Conservation (phyloP, 768 basidiomycete genomes). For the Rhodosporidiobolus odoratus region DNA sequence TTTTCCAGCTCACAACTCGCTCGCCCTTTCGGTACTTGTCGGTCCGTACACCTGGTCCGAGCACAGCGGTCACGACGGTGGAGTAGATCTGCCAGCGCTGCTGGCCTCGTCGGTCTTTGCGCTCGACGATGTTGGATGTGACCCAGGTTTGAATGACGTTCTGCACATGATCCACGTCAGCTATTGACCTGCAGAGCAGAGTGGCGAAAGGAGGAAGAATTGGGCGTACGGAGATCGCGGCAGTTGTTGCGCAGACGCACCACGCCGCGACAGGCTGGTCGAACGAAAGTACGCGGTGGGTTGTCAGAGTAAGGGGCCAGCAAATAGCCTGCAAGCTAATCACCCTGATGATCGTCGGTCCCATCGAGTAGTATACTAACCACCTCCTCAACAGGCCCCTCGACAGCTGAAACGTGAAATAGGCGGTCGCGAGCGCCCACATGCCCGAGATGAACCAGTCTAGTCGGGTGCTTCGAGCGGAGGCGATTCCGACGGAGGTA, state of each 20-base stretch:
- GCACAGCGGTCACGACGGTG: slow-evolving; percentile 22
- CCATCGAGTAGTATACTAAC: slow-evolving; percentile 81
- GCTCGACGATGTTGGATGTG: slow-evolving; percentile 70
- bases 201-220: background rate
- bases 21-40: slow-evolving; percentile 39
- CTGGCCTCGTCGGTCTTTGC: slow-evolving; percentile 29
- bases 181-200: background rate
- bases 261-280: slow-evolving; percentile 77
- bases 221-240: slow-evolving; percentile 55
- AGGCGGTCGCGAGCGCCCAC: slow-evolving; percentile 51
- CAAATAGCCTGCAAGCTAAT: slow-evolving; percentile 91
- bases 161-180: slow-evolving; percentile 45
- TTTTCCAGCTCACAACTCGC: slow-evolving; percentile 31
- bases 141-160: slow-evolving; percentile 91
- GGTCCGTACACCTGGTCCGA: slow-evolving; percentile 35
- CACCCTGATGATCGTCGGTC: slow-evolving; percentile 82
- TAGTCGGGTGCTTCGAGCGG: slow-evolving; percentile 25
- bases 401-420: slow-evolving; percentile 79
- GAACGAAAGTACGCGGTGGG: slow-evolving; percentile 66
- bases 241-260: slow-evolving; percentile 84
- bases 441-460: slow-evolving; percentile 38
- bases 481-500: slow-evolving; percentile 5
- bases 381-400: slow-evolving; percentile 85
- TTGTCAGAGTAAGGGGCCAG: slow-evolving; percentile 88
- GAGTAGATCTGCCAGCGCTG: slow-evolving; percentile 27